Conservation (phyloP, 768 basidiomycete species). For the Clitopilus passeckerianus region DNA sequence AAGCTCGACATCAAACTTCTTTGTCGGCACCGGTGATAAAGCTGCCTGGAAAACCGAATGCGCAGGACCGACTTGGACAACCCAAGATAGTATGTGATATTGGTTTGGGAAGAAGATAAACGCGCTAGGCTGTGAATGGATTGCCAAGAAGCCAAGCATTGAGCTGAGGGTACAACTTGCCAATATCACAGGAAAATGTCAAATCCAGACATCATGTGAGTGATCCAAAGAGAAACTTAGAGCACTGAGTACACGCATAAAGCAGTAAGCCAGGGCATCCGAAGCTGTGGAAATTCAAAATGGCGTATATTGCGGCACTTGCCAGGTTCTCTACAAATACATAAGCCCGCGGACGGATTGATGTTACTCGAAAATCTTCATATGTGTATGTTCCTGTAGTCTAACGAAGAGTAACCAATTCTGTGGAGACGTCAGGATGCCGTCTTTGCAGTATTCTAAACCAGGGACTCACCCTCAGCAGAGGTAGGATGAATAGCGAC, state of each 20-base stretch:
- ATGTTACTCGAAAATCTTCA: neutral
- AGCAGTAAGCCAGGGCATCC: too few species aligned
- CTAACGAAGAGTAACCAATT: constrained; percentile 44
- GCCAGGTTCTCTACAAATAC: neutral
- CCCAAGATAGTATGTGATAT: too few species aligned
- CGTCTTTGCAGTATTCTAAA: neutral
- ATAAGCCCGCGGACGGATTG: neutral
- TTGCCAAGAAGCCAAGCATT: neutral
- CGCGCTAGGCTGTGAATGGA: neutral
- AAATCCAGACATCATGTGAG: neutral
- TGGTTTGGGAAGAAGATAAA: neutral
- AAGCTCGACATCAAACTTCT: neutral
- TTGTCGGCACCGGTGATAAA: neutral
- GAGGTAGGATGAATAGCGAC: constrained; percentile 93
- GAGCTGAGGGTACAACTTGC: neutral
- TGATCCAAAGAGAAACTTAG: neutral
- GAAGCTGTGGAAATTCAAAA: neutral
- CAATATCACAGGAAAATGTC: neutral
- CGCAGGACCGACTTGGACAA: too few species aligned
- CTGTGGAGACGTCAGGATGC: constrained; percentile 25
- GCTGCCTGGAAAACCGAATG: too few species aligned
- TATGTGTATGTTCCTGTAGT: neutral
- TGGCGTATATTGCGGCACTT: neutral
- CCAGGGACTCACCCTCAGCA: constrained; percentile 58
- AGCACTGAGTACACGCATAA: neutral